Conservation (phyloP, 1,284 basidiomycete species). For the Athelia psychrophila region DNA sequence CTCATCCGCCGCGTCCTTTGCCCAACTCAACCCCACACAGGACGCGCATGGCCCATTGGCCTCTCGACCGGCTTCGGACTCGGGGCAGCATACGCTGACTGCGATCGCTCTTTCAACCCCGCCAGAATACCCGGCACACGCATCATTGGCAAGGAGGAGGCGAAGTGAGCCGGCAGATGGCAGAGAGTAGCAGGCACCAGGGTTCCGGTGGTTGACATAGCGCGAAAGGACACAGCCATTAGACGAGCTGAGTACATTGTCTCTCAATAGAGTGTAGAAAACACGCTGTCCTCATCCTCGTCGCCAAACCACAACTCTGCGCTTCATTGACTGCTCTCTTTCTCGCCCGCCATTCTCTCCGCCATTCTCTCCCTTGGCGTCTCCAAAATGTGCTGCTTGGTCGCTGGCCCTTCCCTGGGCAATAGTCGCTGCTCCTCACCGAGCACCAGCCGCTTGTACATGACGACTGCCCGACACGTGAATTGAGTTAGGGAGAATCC, state of each 20-base stretch:
- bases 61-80: constrained; percentile 90
- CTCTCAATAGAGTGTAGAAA: constrained; percentile 1
- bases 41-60: constrained; percentile 95
- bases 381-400: constrained; percentile 8
- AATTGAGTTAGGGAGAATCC: not conserved
- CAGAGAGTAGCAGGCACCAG: constrained; percentile 7
- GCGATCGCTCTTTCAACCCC: constrained; percentile 95
- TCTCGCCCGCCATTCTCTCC: not conserved
- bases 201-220: not conserved
- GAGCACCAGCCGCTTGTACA: constrained; percentile 64
- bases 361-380: constrained; percentile 1
- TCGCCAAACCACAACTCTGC: not conserved
- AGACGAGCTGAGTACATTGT: not conserved
- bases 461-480: constrained; percentile 43
- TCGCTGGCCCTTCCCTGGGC: constrained; percentile 14
- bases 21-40: constrained; percentile 40
- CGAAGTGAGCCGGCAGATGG: constrained; percentile 8
- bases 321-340: not conserved
- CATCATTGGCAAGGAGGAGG: constrained; percentile 46
- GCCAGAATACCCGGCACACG: constrained; percentile 90
- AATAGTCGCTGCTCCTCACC: constrained; percentile 54
- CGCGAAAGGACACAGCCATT: too few relatives aligned
- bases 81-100: constrained; percentile 91
- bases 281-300: not conserved
- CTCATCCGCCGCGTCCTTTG: constrained; percentile 3